Evolutionary conservation across 164 flowering plant genomes (phyloP).

Genomic region (Umbilicus rupestris): DNA sequence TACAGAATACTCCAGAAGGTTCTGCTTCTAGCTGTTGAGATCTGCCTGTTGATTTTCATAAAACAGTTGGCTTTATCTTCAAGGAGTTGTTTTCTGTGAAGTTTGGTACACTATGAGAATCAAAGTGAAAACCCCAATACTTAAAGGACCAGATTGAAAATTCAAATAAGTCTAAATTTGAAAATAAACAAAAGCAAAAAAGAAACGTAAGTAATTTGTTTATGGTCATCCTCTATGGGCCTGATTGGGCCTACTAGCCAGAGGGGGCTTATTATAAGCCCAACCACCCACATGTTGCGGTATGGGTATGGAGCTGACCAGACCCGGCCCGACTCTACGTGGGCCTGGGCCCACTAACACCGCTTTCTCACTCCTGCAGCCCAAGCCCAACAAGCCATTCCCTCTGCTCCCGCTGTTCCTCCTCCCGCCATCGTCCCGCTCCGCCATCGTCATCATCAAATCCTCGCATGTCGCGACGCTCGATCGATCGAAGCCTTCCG

Average conservation of each 20-base stretch:
- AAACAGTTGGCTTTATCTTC: too few species aligned
- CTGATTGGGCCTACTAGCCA: not conserved
- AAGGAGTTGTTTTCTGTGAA: too few species aligned
- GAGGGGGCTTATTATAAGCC: constrained; percentile 7
- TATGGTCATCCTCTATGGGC: not conserved
- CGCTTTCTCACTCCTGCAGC: constrained; percentile 66
- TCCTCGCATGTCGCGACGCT: constrained; percentile 31
- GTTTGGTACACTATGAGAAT: too few species aligned
- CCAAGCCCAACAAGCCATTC: constrained; percentile 36
- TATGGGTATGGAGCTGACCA: not conserved
- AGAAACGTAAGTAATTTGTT: not conserved
- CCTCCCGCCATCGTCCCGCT: constrained; percentile 12
- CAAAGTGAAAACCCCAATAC: too few species aligned
- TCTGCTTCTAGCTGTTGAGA: too few species aligned
- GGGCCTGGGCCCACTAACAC: constrained; percentile 68
- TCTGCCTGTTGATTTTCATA: too few species aligned
- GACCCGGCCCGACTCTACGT: constrained; percentile 19
- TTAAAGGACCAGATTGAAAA: not conserved
- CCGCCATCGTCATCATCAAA: constrained; percentile 20
- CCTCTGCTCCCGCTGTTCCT: constrained; percentile 16
- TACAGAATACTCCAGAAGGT: too few species aligned
- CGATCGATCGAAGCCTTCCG: constrained; percentile 60
- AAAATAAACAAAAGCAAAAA: not conserved
- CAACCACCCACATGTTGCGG: constrained; percentile 31
- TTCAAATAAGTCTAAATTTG: not conserved